phyloP scores from a whole-genome alignment of 257 asterid genomes.

The Fraxinus quadrangulata region DNA sequence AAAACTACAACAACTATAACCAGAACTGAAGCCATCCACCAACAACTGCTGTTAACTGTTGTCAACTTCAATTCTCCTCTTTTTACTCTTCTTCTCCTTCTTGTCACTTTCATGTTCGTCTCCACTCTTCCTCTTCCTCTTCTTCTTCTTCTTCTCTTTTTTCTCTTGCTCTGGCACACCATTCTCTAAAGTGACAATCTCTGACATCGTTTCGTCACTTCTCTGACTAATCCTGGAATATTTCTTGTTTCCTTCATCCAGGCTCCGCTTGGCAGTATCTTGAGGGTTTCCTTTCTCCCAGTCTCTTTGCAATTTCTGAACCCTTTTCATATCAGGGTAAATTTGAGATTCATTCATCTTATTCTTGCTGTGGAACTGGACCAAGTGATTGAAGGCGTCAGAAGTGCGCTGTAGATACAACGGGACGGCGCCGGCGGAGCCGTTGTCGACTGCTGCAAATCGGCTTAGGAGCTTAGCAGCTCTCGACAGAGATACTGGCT shows the following conservation, averaged over 20 bases:
- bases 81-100: slow-evolving; percentile 46
- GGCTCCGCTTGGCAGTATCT: not conserved
- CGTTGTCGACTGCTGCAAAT: slow-evolving; percentile 51
- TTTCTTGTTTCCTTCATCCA: not conserved
- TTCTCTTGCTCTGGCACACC: not conserved
- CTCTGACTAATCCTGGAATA: not conserved
- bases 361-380: slow-evolving; percentile 42
- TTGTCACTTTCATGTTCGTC: slow-evolving; percentile 21
- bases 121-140: not conserved
- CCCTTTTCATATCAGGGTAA: slow-evolving; percentile 16
- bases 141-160: slow-evolving; percentile 2
- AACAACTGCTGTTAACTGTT: not conserved
- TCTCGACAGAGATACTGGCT: slow-evolving; percentile 42
- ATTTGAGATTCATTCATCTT: not conserved
- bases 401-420: slow-evolving; percentile 49
- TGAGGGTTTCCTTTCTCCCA: not conserved
- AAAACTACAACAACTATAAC: no score
- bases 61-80: slow-evolving; percentile 30
- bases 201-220: slow-evolving; percentile 2
- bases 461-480: slow-evolving; percentile 49
- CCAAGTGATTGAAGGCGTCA: slow-evolving; percentile 50
- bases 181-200: not conserved
- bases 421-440: slow-evolving; percentile 50
- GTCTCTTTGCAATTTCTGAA: slow-evolving; percentile 1
- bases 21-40: no score